Conservation (phyloP, 192 early-diverging fungal genomes). For the Piromyces finnis region DNA sequence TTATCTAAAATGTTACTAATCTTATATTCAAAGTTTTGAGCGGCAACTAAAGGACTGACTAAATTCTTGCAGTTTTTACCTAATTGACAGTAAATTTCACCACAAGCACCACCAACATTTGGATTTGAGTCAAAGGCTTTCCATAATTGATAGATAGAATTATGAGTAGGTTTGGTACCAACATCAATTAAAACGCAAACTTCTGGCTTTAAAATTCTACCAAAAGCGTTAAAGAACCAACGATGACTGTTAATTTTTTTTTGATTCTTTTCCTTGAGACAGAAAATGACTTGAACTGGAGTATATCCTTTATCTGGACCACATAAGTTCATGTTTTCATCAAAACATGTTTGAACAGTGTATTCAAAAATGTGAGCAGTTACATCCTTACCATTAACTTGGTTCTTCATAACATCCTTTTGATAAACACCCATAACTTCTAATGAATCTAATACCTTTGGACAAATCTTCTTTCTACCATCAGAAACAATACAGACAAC, state of each 20-base stretch:
- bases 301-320: conserved; percentile 55
- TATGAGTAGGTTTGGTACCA: conserved; percentile 69
- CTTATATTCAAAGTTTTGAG: conserved; percentile 74
- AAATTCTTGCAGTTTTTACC: conserved; percentile 49
- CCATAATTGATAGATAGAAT: conserved; percentile 82
- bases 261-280: conserved; percentile 81
- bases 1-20: conserved; percentile 59
- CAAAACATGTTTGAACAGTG: conserved; percentile 62
- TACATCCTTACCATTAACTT: conserved; percentile 50
- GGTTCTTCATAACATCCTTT: conserved; percentile 51
- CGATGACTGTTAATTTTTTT: conserved; percentile 94
- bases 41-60: conserved; percentile 52
- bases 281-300: conserved; percentile 79
- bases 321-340: conserved; percentile 49
- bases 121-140: conserved; percentile 72
- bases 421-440: conserved; percentile 75
- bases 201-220: conserved; percentile 59
- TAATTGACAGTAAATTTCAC: conserved; percentile 77
- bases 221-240: conserved; percentile 94
- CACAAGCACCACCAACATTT: conserved; percentile 78
- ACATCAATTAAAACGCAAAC: conserved; percentile 86
- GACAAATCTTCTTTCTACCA: conserved; percentile 64
- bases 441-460: conserved; percentile 56
- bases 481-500: conserved; percentile 88
- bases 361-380: conserved; percentile 79